Evolutionary conservation across 768 basidiomycete genomes (phyloP).

Genomic region (Neoboletus brunneissimus): DNA sequence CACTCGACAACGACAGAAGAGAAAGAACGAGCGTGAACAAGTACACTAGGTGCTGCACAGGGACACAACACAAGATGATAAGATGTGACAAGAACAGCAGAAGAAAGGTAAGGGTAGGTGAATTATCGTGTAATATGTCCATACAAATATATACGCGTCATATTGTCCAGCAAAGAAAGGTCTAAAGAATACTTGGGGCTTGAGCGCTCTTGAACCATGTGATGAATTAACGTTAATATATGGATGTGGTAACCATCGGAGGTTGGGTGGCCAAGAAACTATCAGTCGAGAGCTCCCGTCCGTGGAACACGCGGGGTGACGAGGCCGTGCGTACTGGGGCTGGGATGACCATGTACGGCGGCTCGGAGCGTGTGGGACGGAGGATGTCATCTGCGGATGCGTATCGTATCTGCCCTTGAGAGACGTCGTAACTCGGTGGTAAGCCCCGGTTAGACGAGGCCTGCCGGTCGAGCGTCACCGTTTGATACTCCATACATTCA

Average conservation of each 20-base stretch:
- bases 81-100: neutral
- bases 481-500: neutral
- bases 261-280: conserved; percentile 24
- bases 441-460: conserved; percentile 2
- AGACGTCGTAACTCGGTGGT: conserved; percentile 18
- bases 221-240: conserved; percentile 18
- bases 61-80: neutral
- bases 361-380: conserved; percentile 21
- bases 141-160: conserved; percentile 4
- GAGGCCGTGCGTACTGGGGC: conserved; percentile 35
- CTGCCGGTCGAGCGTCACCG: conserved; percentile 2
- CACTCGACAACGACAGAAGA: neutral
- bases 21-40: neutral
- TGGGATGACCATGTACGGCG: conserved; percentile 36
- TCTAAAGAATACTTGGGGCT: neutral
- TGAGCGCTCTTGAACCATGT: conserved; percentile 8
- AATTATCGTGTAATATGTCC: conserved; percentile 15
- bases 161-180: conserved; percentile 6
- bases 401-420: conserved; percentile 8
- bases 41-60: neutral
- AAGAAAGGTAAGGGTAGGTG: neutral
- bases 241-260: conserved; percentile 21
- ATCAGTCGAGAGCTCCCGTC: conserved; percentile 27
- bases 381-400: conserved; percentile 27
- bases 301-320: conserved; percentile 17